phyloP scores from a whole-genome alignment of 495 filamentous ascomycete genomes.

The Lindgomyces ingoldianus region DNA sequence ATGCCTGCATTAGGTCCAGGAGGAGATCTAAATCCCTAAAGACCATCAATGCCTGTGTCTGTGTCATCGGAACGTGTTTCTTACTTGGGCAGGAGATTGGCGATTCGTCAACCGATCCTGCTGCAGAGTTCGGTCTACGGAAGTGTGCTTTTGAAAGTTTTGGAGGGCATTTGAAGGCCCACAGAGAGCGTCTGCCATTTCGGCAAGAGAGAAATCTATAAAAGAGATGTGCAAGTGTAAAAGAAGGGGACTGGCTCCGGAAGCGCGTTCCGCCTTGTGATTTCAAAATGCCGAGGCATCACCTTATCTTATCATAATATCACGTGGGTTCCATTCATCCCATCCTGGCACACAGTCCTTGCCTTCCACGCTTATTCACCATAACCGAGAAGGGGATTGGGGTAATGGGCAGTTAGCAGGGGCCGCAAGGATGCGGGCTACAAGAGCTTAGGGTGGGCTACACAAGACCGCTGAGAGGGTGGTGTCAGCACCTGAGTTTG shows the following conservation, averaged over 20 bases:
- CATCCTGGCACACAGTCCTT: background rate
- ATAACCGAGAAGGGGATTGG: background rate
- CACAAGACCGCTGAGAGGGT: background rate
- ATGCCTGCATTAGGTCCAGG: constrained; percentile 56
- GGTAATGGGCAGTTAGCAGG: too few species aligned
- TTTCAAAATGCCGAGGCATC: background rate
- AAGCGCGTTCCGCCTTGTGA: background rate
- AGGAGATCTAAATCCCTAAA: constrained; percentile 63
- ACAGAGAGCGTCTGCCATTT: constrained; percentile 77
- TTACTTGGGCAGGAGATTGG: constrained; percentile 59
- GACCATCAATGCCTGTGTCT: constrained; percentile 31
- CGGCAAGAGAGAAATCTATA: background rate
- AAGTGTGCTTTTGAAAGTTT: constrained; percentile 77
- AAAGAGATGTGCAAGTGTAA: background rate
- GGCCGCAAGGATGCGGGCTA: too few species aligned
- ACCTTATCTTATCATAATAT: constrained; percentile 3
- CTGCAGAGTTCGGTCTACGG: constrained; percentile 76
- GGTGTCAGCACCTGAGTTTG: background rate
- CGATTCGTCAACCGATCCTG: constrained; percentile 71
- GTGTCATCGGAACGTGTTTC: constrained; percentile 12
- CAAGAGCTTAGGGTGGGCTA: background rate
- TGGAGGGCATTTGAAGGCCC: constrained; percentile 88
- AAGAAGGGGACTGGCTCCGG: background rate
- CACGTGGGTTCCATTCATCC: background rate
- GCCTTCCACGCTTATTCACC: background rate